A percentile compares a stretch with the other conserved stretches of the same genome.
phyloP scores from a whole-genome alignment of 768 basidiomycete species.

The Lentinula guzmanii region DNA sequence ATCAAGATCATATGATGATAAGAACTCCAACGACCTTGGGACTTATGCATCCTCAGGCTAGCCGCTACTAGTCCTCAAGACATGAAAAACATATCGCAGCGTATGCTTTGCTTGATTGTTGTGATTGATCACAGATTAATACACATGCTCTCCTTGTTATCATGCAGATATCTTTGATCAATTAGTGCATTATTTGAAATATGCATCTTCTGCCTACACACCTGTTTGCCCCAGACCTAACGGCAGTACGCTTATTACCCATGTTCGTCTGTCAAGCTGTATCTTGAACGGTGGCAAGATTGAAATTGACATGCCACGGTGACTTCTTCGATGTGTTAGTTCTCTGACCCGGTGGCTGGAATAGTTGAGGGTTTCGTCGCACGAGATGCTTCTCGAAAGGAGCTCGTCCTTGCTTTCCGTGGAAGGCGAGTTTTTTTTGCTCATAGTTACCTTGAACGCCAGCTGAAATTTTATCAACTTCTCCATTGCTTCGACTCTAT shows the following conservation, averaged over 20 bases:
- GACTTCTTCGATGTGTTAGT: constrained; percentile 18
- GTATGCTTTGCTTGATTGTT: not conserved
- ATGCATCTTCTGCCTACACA: constrained; percentile 45
- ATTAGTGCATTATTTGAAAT: constrained; percentile 49
- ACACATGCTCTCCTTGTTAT: not conserved
- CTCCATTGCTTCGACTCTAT: not conserved
- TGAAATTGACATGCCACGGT: not conserved
- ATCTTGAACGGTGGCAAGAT: not conserved
- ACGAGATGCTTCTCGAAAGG: constrained; percentile 36
- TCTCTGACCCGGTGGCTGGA: constrained; percentile 34
- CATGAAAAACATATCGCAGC: not conserved
- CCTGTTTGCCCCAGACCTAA: constrained; percentile 43
- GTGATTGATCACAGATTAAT: not conserved
- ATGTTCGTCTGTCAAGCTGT: constrained; percentile 15
- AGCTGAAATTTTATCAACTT: not conserved
- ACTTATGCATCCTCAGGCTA: not conserved
- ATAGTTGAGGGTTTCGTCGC: constrained; percentile 43
- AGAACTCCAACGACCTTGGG: too few relatives aligned
- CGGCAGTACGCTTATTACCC: constrained; percentile 35
- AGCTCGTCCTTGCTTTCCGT: constrained; percentile 42
- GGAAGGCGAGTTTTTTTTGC: constrained; percentile 35
- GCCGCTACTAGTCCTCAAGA: not conserved
- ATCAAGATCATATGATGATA: too few relatives aligned
- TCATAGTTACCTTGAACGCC: not conserved
- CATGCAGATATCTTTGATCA: constrained; percentile 29